phyloP scores from a whole-genome alignment of 2,329 filamentous ascomycete species.

The Endoconidiophora polonica region DNA sequence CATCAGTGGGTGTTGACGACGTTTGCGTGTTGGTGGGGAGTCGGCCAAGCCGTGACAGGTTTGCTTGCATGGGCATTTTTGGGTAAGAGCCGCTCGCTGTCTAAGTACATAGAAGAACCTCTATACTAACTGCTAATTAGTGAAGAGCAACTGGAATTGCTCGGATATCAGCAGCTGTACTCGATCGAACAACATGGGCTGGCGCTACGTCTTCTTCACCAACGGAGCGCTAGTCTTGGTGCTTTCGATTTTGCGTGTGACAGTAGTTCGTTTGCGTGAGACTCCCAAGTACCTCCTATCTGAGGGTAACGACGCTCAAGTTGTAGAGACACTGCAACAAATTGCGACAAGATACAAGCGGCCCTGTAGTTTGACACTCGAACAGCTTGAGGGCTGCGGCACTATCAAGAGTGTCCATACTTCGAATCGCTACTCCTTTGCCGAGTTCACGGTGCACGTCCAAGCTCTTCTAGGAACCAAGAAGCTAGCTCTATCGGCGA shows the following conservation, averaged over 20 bases:
- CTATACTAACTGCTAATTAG: neutral
- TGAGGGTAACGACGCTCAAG: slow-evolving; percentile 28
- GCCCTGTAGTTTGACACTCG: slow-evolving; percentile 21
- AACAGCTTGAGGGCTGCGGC: slow-evolving; percentile 27
- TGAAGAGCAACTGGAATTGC: slow-evolving; percentile 27
- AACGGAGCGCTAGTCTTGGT: slow-evolving; percentile 28
- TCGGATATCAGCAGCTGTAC: slow-evolving; percentile 22
- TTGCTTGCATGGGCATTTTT: slow-evolving; percentile 30
- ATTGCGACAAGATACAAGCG: slow-evolving; percentile 26
- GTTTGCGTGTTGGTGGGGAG: slow-evolving; percentile 32
- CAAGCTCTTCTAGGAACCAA: slow-evolving; percentile 47
- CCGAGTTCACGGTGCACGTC: slow-evolving; percentile 34
- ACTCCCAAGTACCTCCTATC: slow-evolving; percentile 30
- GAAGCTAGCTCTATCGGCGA: slow-evolving; percentile 42
- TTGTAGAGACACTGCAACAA: slow-evolving; percentile 29
- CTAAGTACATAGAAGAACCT: neutral
- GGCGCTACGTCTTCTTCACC: slow-evolving; percentile 30
- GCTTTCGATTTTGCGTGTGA: slow-evolving; percentile 28
- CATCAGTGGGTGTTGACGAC: slow-evolving; percentile 32
- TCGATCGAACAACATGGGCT: slow-evolving; percentile 30
- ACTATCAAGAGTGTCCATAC: slow-evolving; percentile 23
- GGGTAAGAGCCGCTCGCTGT: slow-evolving; percentile 17
- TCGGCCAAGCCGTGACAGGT: slow-evolving; percentile 32
- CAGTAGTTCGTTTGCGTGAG: slow-evolving; percentile 31
- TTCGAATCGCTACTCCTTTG: slow-evolving; percentile 18